Percentiles rank a stretch among this genome's conserved stretches.
Conservation (phyloP, 225 moss, liverwort and hornwort species). For the Polytrichum commune region DNA sequence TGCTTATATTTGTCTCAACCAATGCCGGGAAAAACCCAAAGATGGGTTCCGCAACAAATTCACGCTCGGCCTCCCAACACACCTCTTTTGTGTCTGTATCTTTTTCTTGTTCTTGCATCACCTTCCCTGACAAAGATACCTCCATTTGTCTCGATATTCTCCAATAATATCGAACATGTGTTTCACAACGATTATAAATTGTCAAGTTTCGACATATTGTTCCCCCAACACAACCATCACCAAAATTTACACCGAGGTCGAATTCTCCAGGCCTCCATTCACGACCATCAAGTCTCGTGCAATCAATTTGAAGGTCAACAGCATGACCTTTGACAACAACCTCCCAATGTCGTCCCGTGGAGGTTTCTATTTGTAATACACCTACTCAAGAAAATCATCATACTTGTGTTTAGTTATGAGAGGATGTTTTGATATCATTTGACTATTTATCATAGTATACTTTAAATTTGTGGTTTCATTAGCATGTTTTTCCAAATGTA, state of each 20-base stretch:
- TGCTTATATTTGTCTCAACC: slow-evolving; percentile 22
- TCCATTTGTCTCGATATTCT: slow-evolving; percentile 10
- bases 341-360: slow-evolving; percentile 64
- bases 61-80: slow-evolving; percentile 20
- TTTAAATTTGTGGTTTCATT: too few species aligned
- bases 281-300: slow-evolving; percentile 59
- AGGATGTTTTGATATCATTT: too few species aligned
- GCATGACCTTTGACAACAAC: slow-evolving; percentile 51
- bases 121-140: neutral
- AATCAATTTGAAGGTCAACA: slow-evolving; percentile 54
- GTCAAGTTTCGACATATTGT: slow-evolving; percentile 32
- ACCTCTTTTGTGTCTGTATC: slow-evolving; percentile 21
- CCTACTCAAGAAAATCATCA: slow-evolving; percentile 6
- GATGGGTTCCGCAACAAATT: slow-evolving; percentile 42
- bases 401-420: too few species aligned
- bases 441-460: too few species aligned
- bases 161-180: slow-evolving; percentile 46
- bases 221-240: slow-evolving; percentile 49
- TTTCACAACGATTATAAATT: slow-evolving; percentile 38
- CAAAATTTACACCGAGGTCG: slow-evolving; percentile 57
- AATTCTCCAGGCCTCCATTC: slow-evolving; percentile 50
- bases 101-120: slow-evolving; percentile 25
- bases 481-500: too few species aligned
- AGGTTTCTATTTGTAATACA: slow-evolving; percentile 50
- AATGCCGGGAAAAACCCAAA: slow-evolving; percentile 56